Base-by-base conservation (phyloP, 306 rosid species). In the Mimosa pudica region DNA sequence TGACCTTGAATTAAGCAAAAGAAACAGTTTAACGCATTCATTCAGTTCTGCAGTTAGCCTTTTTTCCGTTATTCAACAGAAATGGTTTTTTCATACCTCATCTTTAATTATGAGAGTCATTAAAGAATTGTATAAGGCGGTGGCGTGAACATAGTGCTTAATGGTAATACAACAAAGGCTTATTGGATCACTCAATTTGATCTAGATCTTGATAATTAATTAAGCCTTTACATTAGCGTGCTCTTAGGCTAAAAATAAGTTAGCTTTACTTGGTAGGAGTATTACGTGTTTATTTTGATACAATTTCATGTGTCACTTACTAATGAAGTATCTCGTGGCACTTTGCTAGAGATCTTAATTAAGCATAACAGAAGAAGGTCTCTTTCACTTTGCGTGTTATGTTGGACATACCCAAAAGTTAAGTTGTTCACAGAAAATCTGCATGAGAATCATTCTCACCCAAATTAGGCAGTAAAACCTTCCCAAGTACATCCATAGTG, bases 1-100 rank as follows among this genome's bases (percentile, higher is more conserved):
- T 73, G 75, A 71, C 61, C 20, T 72, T 12, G 16, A 17, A 55
- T 1, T 41, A 3, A 24, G 45, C 71, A 75, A 45, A 48, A 32
- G 13, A 45, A 62, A 16, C 24, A 75, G 33, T 82, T 85, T 85
- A 67, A 48, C 14, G 76, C 61, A 32, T 32, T 32, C 9, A 54
- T 36, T 35, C 36, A 51, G 38, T 72, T 72, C 42, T 13, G 48
- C 75, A 0, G 66, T 48, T 51, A 61, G 68, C 70, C 42, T 16
- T 73, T 12, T 45, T 45, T 9, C 68, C 68, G 52, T 13, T 5
- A 16, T n/a, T 30, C 38, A 10, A 69, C 55, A 45, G 38, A 20
- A 44, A 46, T 20, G 49, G 35, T 44, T 42, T n/a, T n/a, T 30
- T 68, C 54, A 18, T 52, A 8, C 33, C 72, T 38, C 8, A n/a